Evolutionary conservation across 768 basidiomycete genomes (phyloP), one percentile per base, ranked within the genome.

Genomic region (Hericium alpestre): DNA sequence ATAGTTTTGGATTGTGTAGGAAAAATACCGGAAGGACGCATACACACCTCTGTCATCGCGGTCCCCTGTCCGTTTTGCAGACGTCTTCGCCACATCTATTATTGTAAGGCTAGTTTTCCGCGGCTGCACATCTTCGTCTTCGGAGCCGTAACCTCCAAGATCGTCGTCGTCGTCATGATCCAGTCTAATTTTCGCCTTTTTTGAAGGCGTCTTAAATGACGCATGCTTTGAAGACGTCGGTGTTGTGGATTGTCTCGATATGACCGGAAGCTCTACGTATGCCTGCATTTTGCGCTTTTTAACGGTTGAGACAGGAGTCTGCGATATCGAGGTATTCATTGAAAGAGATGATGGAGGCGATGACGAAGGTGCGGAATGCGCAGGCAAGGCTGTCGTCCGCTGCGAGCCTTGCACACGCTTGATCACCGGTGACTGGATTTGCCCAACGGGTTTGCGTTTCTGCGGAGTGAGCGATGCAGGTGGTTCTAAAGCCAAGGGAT

Each of bases 11-110:
- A 46, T 46, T 5, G n/a, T 12, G 22, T 50, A 25, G 15, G 22
- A 27, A 39, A 10, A 37, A 11, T 18, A 55, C 49, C 13, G 7
- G 18, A 10, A 11, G 25, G 5, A 12, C 22, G 38, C 53, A 5
- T 27, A 52, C 70, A 49, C 58, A 87, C 86, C 82, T 72, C 88
- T 75, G 22, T 87, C 87, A 64, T 91, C 89, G 40, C 90, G 74
- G 55, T 87, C 88, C 4, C 87, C 87, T 1, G 83, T 84, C 20
- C 82, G 77, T 52, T 79, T 77, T 41, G 74, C 75, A 38, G 82
- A 80, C 16, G 76, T 78, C 64, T 76, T 78, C 5, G 72, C 65
- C 22, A 68, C 72, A 43, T 77, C 73, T 38, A 62, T 65, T 38
- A 59, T 56, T 20, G 55, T 58, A 16, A 63, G 52, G 41, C 61